Base-by-base conservation (phyloP, 495 filamentous ascomycete genomes). In the Durotheca rogersii region DNA sequence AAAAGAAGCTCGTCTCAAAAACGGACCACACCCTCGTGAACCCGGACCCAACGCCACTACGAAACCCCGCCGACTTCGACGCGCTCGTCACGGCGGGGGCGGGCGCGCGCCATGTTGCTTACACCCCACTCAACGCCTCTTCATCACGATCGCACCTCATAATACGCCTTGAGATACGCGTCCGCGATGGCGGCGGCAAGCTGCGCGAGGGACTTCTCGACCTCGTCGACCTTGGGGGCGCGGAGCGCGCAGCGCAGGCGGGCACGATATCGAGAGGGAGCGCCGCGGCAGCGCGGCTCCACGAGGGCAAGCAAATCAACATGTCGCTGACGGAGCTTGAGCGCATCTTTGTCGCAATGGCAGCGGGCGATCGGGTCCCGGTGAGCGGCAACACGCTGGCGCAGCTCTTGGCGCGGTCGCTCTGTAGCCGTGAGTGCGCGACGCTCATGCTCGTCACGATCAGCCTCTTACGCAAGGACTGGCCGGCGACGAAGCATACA, bases 381-480 rank as follows among this genome's bases (percentile, higher is more conserved):
- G 89, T 89, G 6, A 76, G 90, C 20, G 95, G 95, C 69, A 91
- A 84, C 64, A 93, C 95, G 82, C 80, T 97, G 50, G 96, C 92
- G 4, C 93, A 95, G 55, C 80, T 97, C 23, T 79, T 96, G 16
- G 90, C 96, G 81, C 94, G 87, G 54, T 96, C 90, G 4, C 80
- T 97, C 0, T n/a, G n/a, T n/a, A 88, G 91, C 21, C 89, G 89
- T 11, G 94, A 96, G 68, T 89, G 86, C 51, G 96, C 95, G 75
- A 96, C 92, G 11, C 84, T 96, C 54, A 98, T 97, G 93, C 93
- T 98, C 59, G 87, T 96, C 69, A 96, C 95, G 89, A 85, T 94
- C 58, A 90, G 84, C 66, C 92, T 90, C 18, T 68, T 95, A 44
- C 82, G 88, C 74, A 85, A 83, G 1, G 88, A 96, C 72, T 72